Base-by-base conservation (phyloP, 257 asterid species). In the Salvia hispanica region DNA sequence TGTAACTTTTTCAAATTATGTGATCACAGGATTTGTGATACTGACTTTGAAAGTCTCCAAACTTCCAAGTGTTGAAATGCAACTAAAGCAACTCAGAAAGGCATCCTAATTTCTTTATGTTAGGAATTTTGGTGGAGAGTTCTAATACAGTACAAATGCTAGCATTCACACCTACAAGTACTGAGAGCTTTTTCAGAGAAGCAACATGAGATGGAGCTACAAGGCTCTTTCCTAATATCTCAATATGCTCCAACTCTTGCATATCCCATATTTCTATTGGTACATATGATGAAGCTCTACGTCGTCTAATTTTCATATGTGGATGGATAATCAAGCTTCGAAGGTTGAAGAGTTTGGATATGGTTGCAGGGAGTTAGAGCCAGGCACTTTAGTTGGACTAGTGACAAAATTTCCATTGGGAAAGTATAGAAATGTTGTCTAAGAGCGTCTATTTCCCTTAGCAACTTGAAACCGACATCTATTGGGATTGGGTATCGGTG, bases 251-350 rank as follows among this genome's bases (percentile, higher is more conserved):
- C 11, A 58, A 43, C 16, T 58, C 64, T 36, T 34, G 2, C 64
- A 58, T 58, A 58, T 58, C 64, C 64, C 64, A 58, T 58, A 58
- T 58, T 9, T 58, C 33, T 58, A 7, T 14, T 3, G 64, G 64
- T 14, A 14, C 21, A 7, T 14, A 36, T 13, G 46, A 58, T 4
- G 46, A 28, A 58, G 28, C 46, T 28, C 14, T n/a, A 58, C 1
- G 6, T 6, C 31, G 8, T 37, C 5, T 58, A 9, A 14, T 25
- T 14, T 37, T n/a, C n/a, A n/a, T n/a, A n/a, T n/a, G n/a, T n/a
- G n/a, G n/a, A n/a, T n/a, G n/a, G n/a, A n/a, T n/a, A 15, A 58
- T 15, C 64, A 58, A 37, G 64, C 14, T n/a, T 10, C 15, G 28
- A 15, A 58, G 64, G 31, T 36, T 58, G 47, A 15, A 37, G 4